Conservation (phyloP, 768 basidiomycete genomes). For the Exidia glandulosa region DNA sequence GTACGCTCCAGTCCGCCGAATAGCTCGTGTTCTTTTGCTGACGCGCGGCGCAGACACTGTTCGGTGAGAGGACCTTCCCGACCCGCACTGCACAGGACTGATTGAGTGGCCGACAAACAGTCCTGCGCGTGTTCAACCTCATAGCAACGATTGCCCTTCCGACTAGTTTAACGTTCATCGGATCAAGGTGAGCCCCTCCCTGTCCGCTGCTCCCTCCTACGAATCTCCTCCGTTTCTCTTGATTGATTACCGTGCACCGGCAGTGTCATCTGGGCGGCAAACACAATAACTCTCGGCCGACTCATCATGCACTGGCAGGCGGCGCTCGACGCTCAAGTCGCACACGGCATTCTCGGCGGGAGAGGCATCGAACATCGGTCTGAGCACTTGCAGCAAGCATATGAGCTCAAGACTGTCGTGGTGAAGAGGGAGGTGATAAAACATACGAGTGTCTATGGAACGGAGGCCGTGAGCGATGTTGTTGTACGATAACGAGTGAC, state of each 20-base stretch:
- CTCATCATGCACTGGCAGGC: not conserved
- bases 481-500: too few relatives aligned
- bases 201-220: not conserved
- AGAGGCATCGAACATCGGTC: too few relatives aligned
- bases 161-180: not conserved
- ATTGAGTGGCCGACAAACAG: not conserved
- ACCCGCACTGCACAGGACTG: not conserved
- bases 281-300: not conserved
- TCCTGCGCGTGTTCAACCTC: not conserved
- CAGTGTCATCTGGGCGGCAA: not conserved
- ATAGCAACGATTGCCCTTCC: not conserved
- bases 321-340: not conserved
- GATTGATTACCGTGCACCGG: not conserved
- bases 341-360: too few relatives aligned
- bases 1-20: not conserved
- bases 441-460: too few relatives aligned
- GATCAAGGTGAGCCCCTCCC: not conserved
- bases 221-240: not conserved
- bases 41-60: not conserved
- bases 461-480: too few relatives aligned
- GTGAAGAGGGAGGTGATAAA: too few relatives aligned
- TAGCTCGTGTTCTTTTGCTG: too few relatives aligned
- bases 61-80: not conserved
- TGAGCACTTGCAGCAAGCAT: too few relatives aligned
- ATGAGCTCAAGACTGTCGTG: too few relatives aligned